Conservation (phyloP, 257 asterid genomes). For the Solanum neorickii region DNA sequence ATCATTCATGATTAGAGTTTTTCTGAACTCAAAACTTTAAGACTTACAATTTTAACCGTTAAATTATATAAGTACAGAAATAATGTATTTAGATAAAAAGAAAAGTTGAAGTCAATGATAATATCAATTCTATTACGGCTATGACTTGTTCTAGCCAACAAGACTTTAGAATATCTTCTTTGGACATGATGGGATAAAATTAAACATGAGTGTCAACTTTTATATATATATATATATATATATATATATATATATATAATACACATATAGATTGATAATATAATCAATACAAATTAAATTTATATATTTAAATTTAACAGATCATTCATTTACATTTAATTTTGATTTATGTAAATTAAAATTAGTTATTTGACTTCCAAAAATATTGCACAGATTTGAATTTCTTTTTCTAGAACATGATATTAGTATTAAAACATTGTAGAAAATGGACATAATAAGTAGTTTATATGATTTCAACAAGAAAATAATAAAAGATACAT, state of each 20-base stretch:
- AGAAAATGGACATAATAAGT: neutral
- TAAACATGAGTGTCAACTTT: neutral
- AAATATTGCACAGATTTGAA: neutral
- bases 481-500: neutral
- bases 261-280: neutral
- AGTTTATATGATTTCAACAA: neutral
- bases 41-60: too few species aligned
- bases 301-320: neutral
- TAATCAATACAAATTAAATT: neutral
- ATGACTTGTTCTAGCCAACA: neutral
- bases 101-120: too few species aligned
- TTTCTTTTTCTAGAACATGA: neutral
- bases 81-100: too few species aligned
- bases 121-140: neutral
- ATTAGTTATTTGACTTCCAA: neutral
- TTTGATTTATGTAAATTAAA: neutral
- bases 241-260: too few species aligned
- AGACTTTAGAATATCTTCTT: neutral
- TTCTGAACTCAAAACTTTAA: rapidly evolving
- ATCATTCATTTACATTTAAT: neutral
- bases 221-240: too few species aligned
- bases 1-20: too few species aligned
- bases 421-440: neutral
- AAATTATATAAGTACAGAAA: too few species aligned
- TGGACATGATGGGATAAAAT: neutral